phyloP scores from a whole-genome alignment of 2,329 filamentous ascomycete genomes.

The Metarhizium robertsii region DNA sequence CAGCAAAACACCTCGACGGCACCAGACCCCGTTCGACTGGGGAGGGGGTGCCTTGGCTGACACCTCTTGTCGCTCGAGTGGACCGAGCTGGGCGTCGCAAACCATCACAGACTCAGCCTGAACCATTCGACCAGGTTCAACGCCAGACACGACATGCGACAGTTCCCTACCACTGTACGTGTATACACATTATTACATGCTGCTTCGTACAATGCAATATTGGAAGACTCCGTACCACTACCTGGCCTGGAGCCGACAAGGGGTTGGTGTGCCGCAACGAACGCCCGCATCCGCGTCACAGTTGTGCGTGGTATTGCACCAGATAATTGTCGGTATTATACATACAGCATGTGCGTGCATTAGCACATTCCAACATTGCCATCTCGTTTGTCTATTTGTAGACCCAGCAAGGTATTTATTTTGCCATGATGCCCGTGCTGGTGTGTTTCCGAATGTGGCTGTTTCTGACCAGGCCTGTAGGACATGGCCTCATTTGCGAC shows the following conservation, averaged over 20 bases:
- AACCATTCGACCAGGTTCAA: conserved; percentile 1
- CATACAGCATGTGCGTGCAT: background rate
- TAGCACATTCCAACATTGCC: background rate
- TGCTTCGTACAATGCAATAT: background rate
- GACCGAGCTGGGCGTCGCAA: background rate
- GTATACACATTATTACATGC: too few species aligned
- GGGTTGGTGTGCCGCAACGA: background rate
- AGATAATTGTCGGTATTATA: background rate
- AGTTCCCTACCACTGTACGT: background rate
- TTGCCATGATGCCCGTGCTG: background rate
- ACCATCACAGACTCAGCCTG: background rate
- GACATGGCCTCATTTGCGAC: background rate
- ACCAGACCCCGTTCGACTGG: background rate
- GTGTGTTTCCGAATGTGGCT: background rate
- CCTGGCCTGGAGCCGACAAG: background rate
- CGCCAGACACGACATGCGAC: conserved; percentile 2
- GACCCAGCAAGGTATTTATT: background rate
- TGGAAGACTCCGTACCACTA: background rate
- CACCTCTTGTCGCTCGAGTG: background rate
- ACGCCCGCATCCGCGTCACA: background rate
- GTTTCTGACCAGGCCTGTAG: background rate
- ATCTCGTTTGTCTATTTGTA: background rate
- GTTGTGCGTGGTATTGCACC: background rate
- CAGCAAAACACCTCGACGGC: background rate
- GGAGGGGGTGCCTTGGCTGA: background rate